Percentiles rank a stretch among this genome's conserved stretches.
Conservation (phyloP, 1,284 basidiomycete species). For the Ustilago lituana region DNA sequence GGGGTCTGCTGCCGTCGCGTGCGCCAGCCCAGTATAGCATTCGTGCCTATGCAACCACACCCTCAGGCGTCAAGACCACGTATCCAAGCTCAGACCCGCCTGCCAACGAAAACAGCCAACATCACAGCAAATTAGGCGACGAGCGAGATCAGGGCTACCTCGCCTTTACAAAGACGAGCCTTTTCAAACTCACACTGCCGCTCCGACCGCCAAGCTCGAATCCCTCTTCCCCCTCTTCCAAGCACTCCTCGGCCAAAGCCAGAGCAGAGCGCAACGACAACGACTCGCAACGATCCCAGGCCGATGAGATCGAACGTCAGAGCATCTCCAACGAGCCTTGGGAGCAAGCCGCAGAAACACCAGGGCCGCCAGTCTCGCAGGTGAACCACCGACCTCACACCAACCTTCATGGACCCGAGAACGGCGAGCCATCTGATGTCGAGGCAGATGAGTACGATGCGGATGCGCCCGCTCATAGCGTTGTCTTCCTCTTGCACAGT, state of each 20-base stretch:
- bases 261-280: slow-evolving; percentile 15
- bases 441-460: slow-evolving; percentile 55
- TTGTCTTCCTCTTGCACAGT: slow-evolving; percentile 57
- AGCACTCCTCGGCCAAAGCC: slow-evolving; percentile 25
- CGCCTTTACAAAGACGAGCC: slow-evolving; percentile 58
- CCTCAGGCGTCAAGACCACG: slow-evolving; percentile 45
- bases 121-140: slow-evolving; percentile 17
- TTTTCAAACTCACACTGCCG: slow-evolving; percentile 57
- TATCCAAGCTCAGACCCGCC: slow-evolving; percentile 46
- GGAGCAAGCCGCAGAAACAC: slow-evolving; percentile 44
- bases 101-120: slow-evolving; percentile 35
- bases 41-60: slow-evolving; percentile 31
- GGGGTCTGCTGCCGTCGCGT: background rate
- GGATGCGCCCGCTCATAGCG: slow-evolving; percentile 53
- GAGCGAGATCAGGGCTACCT: slow-evolving; percentile 53
- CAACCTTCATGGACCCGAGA: slow-evolving; percentile 42
- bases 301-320: slow-evolving; percentile 16
- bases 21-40: background rate
- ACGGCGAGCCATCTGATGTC: slow-evolving; percentile 48
- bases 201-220: slow-evolving; percentile 41
- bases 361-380: slow-evolving; percentile 39
- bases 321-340: slow-evolving; percentile 30
- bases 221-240: slow-evolving; percentile 34
- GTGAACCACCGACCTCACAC: slow-evolving; percentile 37
- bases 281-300: slow-evolving; percentile 1